Evolutionary conservation across 2,329 filamentous ascomycete genomes (phyloP), one percentile per base, ranked within the genome.

Genomic region (Talaromyces sp.): DNA sequence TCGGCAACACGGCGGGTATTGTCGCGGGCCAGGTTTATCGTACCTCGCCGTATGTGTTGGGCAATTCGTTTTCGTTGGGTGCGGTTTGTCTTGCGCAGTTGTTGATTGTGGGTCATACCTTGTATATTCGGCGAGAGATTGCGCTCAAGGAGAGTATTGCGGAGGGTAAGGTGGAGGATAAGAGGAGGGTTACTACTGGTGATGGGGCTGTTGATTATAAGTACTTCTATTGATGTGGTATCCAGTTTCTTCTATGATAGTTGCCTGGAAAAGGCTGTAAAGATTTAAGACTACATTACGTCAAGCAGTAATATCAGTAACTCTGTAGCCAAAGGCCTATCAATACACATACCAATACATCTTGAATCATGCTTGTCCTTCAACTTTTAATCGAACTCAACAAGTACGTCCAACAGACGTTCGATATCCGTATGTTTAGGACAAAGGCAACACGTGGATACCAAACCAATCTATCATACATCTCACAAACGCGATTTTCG

Each of bases 1-100:
- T 84, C 0, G 82, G 78, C 1, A 84, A 84, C 36, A 79, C 77
- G 1, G 81, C 81, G 0, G 82, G 82, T 11, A 79, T 84, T 8
- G 80, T 82, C 0, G 79, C 81, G 0, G 81, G 81, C 0, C 82
- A 84, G 66, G 77, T 84, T 0, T 84, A 79, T 65, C 72, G 77
- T 17, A 66, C 68, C 1, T 70, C 72, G 13, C 77, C 76, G 1
- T 79, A 79, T 65, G 71, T 75, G 1, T 69, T 79, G 8, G 76
- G 76, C 0, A 76, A 79, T 40, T 67, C 72, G 1, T 79, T 79
- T 65, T 78, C 76, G 0, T 58, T 79, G 47, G 77, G 77, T 0
- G 69, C 77, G 2, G 63, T 79, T 10, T 73, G 72, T 5, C 68
- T 79, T 1, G 68, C 74, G 0, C 76, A 79, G 70, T 25, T 78